phyloP scores from a whole-genome alignment of 371 early-diverging fungal species.

The Smittium mucronatum region DNA sequence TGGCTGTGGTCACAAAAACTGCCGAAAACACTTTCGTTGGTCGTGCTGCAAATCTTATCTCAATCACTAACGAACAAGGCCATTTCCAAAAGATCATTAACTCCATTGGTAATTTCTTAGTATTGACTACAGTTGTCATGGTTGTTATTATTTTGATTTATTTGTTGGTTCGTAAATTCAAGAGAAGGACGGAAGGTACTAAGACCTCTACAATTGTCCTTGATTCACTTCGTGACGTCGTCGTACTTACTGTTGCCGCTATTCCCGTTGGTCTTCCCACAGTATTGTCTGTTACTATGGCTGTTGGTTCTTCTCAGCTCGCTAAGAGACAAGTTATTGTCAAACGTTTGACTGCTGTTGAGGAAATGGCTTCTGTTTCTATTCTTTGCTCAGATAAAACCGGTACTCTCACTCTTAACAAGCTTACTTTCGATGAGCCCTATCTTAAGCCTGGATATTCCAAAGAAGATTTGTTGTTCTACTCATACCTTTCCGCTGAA shows the following conservation, averaged over 20 bases:
- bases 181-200: not conserved
- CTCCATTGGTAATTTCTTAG: constrained; percentile 83
- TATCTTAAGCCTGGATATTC: constrained; percentile 57
- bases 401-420: constrained; percentile 91
- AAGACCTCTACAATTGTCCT: constrained; percentile 29
- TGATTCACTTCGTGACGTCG: constrained; percentile 60
- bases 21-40: constrained; percentile 84
- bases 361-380: constrained; percentile 87
- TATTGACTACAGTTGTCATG: constrained; percentile 63
- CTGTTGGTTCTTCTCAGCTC: constrained; percentile 84
- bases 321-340: constrained; percentile 89
- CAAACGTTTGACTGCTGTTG: constrained; percentile 86
- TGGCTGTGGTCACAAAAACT: constrained; percentile 75
- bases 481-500: constrained; percentile 78
- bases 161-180: constrained; percentile 38
- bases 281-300: constrained; percentile 94
- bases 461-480: constrained; percentile 67
- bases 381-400: constrained; percentile 94
- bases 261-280: constrained; percentile 94
- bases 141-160: constrained; percentile 70
- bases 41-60: constrained; percentile 76
- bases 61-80: constrained; percentile 67
- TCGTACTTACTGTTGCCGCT: constrained; percentile 88
- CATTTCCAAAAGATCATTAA: constrained; percentile 85
- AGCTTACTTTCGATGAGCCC: constrained; percentile 81